Evolutionary conservation across 768 basidiomycete genomes (phyloP), one percentile per base, ranked within the genome.

Genomic region (Podaxis sp.): DNA sequence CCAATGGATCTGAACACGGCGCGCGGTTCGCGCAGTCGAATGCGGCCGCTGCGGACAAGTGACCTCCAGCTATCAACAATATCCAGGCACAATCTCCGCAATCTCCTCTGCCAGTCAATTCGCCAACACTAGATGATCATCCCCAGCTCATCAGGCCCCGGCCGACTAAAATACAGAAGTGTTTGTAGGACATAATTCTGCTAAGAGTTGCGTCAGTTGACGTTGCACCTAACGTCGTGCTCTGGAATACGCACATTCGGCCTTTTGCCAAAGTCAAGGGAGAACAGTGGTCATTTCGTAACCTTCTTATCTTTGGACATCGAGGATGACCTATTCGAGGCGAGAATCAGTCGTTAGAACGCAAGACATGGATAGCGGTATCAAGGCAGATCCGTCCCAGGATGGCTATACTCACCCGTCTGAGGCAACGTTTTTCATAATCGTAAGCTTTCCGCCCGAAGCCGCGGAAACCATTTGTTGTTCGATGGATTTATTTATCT

Each of bases 401-500:
- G 36, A 44, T 28, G 42, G 9, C 17, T 17, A 40, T 17, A 70
- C 77, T 65, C 66, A 83, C 82, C 67, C 70, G 66, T 85, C 82
- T 42, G 79, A 72, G 19, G 74, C 79, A 13, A 77, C 74, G 64
- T 88, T 84, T 77, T 91, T 92, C 94, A 98, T 94, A 73, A 98
- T 95, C 30, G 93, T 93, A 65, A 98, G 80, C 73, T 93, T 94
- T 42, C 95, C 95, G 48, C 87, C 80, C 4, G 92, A 94, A 2
- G 95, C 95, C 6, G 94, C 94, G 54, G 86, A 79, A 12, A 93
- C 91, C 87, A 95, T 93, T 75, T 96, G 95, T 59, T 84, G 82
- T 73, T 98, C 95, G 69, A 98, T 95, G 22, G 91, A 92, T 73
- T 86, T 88, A 73, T 92, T 94, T 72, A 97, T 95, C 77, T 95